Evolutionary conservation across 2,329 filamentous ascomycete species (phyloP).

Genomic region (Biscogniauxia mediterranea): DNA sequence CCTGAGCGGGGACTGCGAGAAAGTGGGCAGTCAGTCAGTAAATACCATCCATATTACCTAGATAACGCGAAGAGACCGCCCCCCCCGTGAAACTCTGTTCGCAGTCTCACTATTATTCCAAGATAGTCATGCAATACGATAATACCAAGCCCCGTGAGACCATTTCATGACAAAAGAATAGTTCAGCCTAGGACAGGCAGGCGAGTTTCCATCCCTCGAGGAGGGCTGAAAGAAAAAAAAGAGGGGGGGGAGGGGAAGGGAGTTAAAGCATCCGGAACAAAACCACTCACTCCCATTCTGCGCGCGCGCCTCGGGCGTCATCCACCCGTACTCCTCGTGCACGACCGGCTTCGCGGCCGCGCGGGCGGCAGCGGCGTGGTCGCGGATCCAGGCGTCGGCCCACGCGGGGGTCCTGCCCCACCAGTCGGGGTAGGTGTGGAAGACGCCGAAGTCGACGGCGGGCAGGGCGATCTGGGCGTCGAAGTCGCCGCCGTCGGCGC

Average conservation of each 20-base stretch:
- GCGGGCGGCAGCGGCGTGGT: slow-evolving; percentile 38
- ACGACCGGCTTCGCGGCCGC: slow-evolving; percentile 41
- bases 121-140: no score
- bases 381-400: slow-evolving; percentile 36
- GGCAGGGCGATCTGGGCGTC: slow-evolving; percentile 34
- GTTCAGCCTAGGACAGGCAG: slow-evolving; percentile 45
- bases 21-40: slow-evolving; percentile 26
- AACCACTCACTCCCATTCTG: slow-evolving; percentile 41
- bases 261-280: slow-evolving; percentile 24
- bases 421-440: slow-evolving; percentile 38
- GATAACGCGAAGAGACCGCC: no score
- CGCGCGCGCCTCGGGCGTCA: neutral
- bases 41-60: slow-evolving; percentile 12
- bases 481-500: slow-evolving; percentile 53
- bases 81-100: no score
- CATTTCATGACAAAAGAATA: slow-evolving; percentile 15
- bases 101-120: no score
- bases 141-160: slow-evolving; percentile 19
- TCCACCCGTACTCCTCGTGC: slow-evolving; percentile 40
- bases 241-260: no score
- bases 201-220: no score
- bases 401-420: slow-evolving; percentile 36
- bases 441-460: slow-evolving; percentile 32
- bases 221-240: no score
- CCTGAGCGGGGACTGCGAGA: slow-evolving; percentile 8